phyloP scores from a whole-genome alignment of 176 grass and related monocot genomes.

The Carex cristatella region DNA sequence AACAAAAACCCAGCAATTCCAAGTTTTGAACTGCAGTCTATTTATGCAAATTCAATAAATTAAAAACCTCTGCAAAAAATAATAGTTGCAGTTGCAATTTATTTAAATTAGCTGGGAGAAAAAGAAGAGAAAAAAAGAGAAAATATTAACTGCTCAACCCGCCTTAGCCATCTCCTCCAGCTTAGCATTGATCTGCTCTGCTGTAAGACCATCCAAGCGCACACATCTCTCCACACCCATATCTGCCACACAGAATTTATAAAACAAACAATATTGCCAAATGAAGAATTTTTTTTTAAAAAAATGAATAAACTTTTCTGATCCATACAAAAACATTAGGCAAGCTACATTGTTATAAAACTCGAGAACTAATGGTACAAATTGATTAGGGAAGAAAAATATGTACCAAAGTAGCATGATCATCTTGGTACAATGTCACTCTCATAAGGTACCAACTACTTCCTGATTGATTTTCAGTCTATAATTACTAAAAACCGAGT shows the following conservation, averaged over 20 bases:
- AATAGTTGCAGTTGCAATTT: neutral
- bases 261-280: neutral
- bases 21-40: neutral
- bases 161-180: slow-evolving; percentile 58
- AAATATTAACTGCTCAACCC: slow-evolving; percentile 6
- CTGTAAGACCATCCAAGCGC: slow-evolving; percentile 49
- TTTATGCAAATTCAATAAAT: slow-evolving; percentile 5
- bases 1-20: slow-evolving; percentile 8
- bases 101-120: slow-evolving; percentile 12
- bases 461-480: neutral
- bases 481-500: neutral
- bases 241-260: slow-evolving; percentile 26
- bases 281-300: neutral
- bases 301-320: neutral
- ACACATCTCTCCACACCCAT: slow-evolving; percentile 71
- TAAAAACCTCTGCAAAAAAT: neutral
- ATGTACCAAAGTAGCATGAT: neutral
- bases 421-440: neutral
- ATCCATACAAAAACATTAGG: neutral
- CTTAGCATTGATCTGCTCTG: slow-evolving; percentile 57
- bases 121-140: neutral
- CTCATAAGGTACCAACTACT: neutral
- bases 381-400: neutral
- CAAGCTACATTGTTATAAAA: neutral
- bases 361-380: neutral